These are phyloP conservation scores for Nothophaeocryptopus gaeumannii DNA, from an alignment of 2,329 filamentous ascomycete species.

Conservation along the genomic window DNA sequence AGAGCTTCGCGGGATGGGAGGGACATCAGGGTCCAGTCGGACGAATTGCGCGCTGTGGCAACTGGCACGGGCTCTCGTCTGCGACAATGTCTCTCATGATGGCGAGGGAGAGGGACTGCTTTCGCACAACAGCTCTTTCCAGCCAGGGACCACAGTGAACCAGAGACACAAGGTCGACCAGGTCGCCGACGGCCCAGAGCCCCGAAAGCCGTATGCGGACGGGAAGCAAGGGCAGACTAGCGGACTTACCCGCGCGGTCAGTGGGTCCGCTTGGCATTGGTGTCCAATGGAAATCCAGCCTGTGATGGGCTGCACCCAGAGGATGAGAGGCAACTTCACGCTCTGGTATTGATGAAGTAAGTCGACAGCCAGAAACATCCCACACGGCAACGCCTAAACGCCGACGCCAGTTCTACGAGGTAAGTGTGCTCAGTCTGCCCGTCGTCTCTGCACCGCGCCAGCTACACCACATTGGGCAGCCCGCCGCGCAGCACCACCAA, in stretches of 20 bases:
- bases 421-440: slow-evolving; percentile 10
- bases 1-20: background rate
- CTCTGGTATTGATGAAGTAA: slow-evolving; percentile 6
- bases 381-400: slow-evolving; percentile 4
- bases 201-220: no score
- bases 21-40: background rate
- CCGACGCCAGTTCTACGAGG: slow-evolving; percentile 19
- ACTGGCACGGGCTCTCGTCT: background rate
- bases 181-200: no score
- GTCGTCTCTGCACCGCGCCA: no score
- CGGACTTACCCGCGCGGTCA: no score
- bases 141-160: slow-evolving; percentile 3
- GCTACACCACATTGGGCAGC: no score
- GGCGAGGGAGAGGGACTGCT: background rate
- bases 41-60: background rate
- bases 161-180: no score
- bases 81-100: slow-evolving; percentile 16
- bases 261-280: no score
- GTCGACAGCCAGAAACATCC: slow-evolving; percentile 10
- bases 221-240: no score
- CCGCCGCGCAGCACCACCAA: no score
- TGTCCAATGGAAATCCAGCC: no score
- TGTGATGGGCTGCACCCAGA: no score
- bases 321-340: no score
- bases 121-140: background rate